Conservation (phyloP, 805 yeast genomes). For the Myxozyma geophila region DNA sequence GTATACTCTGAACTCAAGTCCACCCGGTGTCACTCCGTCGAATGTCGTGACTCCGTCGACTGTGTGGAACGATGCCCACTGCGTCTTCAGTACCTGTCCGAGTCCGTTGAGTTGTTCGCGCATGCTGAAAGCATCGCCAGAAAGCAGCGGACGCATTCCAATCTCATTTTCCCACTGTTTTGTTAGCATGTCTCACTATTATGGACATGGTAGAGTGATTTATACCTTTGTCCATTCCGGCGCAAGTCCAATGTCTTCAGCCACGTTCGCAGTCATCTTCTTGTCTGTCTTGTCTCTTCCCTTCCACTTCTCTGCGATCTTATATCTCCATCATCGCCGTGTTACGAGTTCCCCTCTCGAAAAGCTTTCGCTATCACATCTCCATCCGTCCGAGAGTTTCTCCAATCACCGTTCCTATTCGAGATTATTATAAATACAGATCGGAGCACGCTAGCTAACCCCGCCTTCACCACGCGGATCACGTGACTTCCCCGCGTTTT, state of each 20-base stretch:
- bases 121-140: conserved; percentile 14
- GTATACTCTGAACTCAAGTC: conserved; percentile 11
- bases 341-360: no score
- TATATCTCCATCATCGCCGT: no score
- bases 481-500: background rate
- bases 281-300: no score
- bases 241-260: conserved; percentile 18
- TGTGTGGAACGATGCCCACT: conserved; percentile 11
- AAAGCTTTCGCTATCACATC: no score
- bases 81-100: background rate
- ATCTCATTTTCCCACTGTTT: conserved; percentile 3
- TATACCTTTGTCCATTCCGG: conserved; percentile 18
- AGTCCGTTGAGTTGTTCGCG: conserved; percentile 18
- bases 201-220: background rate
- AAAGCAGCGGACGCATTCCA: conserved; percentile 17
- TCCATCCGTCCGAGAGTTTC: no score
- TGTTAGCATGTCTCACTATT: background rate
- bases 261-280: conserved; percentile 1
- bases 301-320: no score
- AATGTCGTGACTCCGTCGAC: conserved; percentile 9
- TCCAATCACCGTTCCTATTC: no score
- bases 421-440: no score
- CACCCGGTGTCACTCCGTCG: conserved; percentile 7
- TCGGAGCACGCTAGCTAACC: background rate
- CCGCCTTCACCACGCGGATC: background rate